Conservation (phyloP, 1,284 basidiomycete genomes). For the Fomitopsis betulina region DNA sequence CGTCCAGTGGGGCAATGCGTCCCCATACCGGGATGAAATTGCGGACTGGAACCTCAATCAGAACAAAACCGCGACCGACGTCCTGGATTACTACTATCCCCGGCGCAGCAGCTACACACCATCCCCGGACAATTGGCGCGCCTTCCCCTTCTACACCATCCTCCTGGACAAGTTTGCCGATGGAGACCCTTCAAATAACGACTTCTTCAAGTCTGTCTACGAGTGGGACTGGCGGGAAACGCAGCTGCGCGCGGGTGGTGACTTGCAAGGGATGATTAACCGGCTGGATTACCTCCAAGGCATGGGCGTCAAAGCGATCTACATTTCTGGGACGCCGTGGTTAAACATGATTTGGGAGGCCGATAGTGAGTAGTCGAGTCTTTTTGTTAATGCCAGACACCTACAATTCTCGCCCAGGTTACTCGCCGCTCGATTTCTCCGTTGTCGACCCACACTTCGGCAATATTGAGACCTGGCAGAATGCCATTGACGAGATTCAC, state of each 20-base stretch:
- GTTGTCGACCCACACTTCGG: conserved; percentile 91
- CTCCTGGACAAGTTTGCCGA: conserved; percentile 92
- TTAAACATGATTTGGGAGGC: conserved; percentile 95
- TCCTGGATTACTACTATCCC: conserved; percentile 65
- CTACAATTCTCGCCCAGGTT: conserved; percentile 49
- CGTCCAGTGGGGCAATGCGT: conserved; percentile 33
- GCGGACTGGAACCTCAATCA: conserved; percentile 81
- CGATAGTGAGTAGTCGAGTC: conserved; percentile 61
- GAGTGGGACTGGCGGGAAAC: conserved; percentile 87
- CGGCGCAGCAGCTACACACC: conserved; percentile 65
- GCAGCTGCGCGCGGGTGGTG: conserved; percentile 83
- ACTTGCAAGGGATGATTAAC: conserved; percentile 70
- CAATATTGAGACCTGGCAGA: conserved; percentile 72
- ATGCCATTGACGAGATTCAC: conserved; percentile 73
- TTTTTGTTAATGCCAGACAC: conserved; percentile 5
- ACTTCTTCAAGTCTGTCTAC: conserved; percentile 76
- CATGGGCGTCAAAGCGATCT: conserved; percentile 82
- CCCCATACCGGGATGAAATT: conserved; percentile 76
- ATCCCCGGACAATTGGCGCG: conserved; percentile 85
- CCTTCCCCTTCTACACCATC: conserved; percentile 79
- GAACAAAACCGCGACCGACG: conserved; percentile 69
- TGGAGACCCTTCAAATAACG: conserved; percentile 86
- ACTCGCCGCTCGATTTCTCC: conserved; percentile 87
- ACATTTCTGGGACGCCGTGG: conserved; percentile 88
- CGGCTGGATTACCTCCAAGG: conserved; percentile 84